Percentiles rank a stretch among this genome's conserved stretches.
Conservation (phyloP, 805 yeast species). For the Candida dajiaensis region DNA sequence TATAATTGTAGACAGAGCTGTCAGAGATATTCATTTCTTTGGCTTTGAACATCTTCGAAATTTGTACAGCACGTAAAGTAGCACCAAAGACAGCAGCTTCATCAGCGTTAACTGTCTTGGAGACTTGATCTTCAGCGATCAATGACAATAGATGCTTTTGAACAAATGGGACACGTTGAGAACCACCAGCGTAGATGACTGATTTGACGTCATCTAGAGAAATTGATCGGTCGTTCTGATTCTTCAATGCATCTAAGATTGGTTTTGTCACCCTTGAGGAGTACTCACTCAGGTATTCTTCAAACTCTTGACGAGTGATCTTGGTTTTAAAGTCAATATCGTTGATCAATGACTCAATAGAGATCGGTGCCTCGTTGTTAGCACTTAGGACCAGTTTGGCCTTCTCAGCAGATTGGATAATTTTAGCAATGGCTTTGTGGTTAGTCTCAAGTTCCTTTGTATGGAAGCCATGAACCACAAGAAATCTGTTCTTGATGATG, state of each 20-base stretch:
- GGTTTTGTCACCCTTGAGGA: constrained; percentile 47
- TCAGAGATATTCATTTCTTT: constrained; percentile 57
- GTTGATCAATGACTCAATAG: constrained; percentile 66
- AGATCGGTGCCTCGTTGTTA: constrained; percentile 69
- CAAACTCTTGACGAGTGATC: constrained; percentile 80
- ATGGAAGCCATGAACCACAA: constrained; percentile 34
- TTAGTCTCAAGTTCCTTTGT: constrained; percentile 36
- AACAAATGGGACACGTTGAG: constrained; percentile 84
- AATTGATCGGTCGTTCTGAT: constrained; percentile 25
- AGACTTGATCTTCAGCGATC: constrained; percentile 53
- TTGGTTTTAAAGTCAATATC: constrained; percentile 68
- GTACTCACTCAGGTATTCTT: constrained; percentile 41
- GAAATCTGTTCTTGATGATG: constrained; percentile 54
- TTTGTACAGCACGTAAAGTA: constrained; percentile 72
- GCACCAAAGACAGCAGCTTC: constrained; percentile 92
- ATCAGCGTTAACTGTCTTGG: constrained; percentile 90
- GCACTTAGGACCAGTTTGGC: constrained; percentile 86
- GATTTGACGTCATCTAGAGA: constrained; percentile 43
- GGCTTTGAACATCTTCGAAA: constrained; percentile 63
- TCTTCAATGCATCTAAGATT: constrained; percentile 42
- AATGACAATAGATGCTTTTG: constrained; percentile 52
- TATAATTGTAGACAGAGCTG: constrained; percentile 44
- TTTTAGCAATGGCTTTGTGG: constrained; percentile 55
- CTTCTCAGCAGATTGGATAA: constrained; percentile 82
- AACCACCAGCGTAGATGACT: constrained; percentile 83